Conservation (phyloP, 2,329 filamentous ascomycete genomes). For the Canariomyces notabilis region DNA sequence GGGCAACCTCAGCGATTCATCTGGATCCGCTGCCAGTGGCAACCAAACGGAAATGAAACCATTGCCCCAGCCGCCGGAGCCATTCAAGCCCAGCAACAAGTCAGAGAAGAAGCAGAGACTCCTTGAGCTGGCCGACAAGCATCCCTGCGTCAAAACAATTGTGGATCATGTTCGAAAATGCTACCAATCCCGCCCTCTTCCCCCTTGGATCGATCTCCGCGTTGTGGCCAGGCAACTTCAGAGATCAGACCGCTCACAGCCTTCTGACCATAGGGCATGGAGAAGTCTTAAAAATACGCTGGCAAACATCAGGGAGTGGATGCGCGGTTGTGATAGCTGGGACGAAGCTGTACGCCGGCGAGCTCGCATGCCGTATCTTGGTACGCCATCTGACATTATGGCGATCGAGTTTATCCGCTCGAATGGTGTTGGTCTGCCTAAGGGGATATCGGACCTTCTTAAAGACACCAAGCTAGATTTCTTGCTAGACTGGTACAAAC, state of each 20-base stretch:
- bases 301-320: background rate
- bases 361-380: constrained; percentile 10
- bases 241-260: background rate
- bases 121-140: constrained; percentile 4
- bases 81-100: background rate
- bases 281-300: background rate
- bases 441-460: background rate
- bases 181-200: constrained; percentile 1
- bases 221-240: constrained; percentile 1
- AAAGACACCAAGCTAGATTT: constrained; percentile 3
- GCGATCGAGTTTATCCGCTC: constrained; percentile 2
- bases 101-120: constrained; percentile 5
- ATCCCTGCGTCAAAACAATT: constrained; percentile 1
- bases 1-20: background rate
- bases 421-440: background rate
- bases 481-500: constrained; percentile 2
- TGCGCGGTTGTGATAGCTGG: background rate
- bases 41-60: no score
- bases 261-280: background rate
- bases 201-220: constrained; percentile 10
- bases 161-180: constrained; percentile 4
- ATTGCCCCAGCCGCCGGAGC: no score
- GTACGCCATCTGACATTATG: constrained; percentile 9
- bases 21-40: background rate
- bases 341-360: background rate